Evolutionary conservation across 352 stramenopile genomes (phyloP), one percentile per base, ranked within the genome.

Genomic region (Phytophthora europaea): DNA sequence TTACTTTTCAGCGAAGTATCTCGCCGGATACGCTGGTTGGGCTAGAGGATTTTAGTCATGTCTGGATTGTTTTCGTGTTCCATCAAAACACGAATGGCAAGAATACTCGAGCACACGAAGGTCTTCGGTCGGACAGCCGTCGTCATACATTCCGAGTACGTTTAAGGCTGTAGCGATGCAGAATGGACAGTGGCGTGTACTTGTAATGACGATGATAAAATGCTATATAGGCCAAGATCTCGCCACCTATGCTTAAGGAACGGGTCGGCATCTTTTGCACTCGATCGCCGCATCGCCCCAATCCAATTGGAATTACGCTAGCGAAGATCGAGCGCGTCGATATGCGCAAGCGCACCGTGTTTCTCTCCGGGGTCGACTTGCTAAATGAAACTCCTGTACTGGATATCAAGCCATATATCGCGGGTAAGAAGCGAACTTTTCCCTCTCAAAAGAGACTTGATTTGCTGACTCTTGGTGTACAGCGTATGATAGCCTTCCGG

Each of bases 371-470:
- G 16, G 72, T 99, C 20, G 96, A 99, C 65, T 83, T 99, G n/a
- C 77, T 99, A 34, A 94, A 99, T 71, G 97, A 95, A 56, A 99
- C 98, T 3, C 98, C 98, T 7, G 90, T 99, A 13, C 75, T 99
- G 3, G 98, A 99, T 70, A 97, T 99, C 61, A 99, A 99, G 78
- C 98, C 98, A 6, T 99, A 99, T 72, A 96, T 99, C 40, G 78
- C 89, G 75, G 82, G 87, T 94, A 75, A 63, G 68, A 48, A 54
- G n/a, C 12, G 26, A 50, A 23, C 3, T 23, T 23, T 15, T 43
- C 13, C 3, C 34, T 43, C 34, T 16, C 34, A 6, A 4, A 22
- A 6, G n/a, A 13, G 20, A 47, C n/a, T 33, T 48, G 33, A 34
- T 38, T 48, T 34, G 28, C 12, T 64, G 20, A 62, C 23, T 40